Base-by-base conservation (phyloP, 805 yeast genomes). In the Barnettozyma siamensis region DNA sequence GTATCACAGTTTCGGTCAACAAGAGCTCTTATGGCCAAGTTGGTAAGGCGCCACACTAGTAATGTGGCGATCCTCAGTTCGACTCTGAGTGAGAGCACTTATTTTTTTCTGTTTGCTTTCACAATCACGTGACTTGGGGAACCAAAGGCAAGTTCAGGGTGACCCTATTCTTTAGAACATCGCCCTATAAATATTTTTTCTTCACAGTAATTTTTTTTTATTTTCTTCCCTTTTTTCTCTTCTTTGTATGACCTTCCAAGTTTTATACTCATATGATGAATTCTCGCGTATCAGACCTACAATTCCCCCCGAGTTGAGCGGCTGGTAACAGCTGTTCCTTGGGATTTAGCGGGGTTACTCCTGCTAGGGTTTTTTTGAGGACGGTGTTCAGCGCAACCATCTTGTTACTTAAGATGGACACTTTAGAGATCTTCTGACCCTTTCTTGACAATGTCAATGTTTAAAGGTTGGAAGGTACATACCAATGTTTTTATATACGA, bases 31-130 rank as follows among this genome's bases (percentile, higher is more conserved):
- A 68, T 69, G 75, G 74, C 74, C 73, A 68, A 70, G 74, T 66
- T 76, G 85, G 84, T 78, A 78, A 80, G 81, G 85, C 85, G 84
- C 76, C 72, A 79, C 83, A 78, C 84, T 78, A 78, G 83, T 79
- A 79, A 78, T 78, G 85, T 78, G 72, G 77, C 78, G 83, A 79
- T 78, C 84, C 78, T 78, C 80, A 76, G 82, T 76, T 76, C 82
- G 75, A 76, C 66, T 76, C 81, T 75, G 80, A 78, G 75, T 75
- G 74, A 76, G 69, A 77, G 80, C 79, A 72, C 24, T 50, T 56
- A 56, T 60, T 35, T 26, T 23, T 28, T 18, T 30, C 19, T 4
- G 18, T 12, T 7, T 28, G n/a, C 10, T n/a, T 30, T 18, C 23
- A 6, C 9, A 9, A 21, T 21, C 24, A 21, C 9, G 24, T 21